phyloP scores from a whole-genome alignment of 1,284 basidiomycete genomes.

The Rhodofomes roseus region DNA sequence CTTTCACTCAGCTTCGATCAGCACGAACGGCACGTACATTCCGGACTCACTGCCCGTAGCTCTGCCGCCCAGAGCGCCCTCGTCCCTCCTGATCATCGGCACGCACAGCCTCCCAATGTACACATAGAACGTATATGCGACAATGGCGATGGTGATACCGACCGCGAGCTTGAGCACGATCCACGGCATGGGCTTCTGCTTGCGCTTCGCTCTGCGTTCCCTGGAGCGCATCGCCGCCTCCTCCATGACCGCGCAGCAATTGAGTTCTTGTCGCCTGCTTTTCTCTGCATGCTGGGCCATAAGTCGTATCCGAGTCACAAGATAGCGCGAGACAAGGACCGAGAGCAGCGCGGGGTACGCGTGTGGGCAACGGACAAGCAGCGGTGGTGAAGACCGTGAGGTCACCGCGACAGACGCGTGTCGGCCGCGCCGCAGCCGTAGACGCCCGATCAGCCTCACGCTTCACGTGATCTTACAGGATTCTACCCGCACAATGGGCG shows the following conservation, averaged over 20 bases:
- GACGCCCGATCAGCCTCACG: not conserved
- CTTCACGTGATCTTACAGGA: not conserved
- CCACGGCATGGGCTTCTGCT: constrained; percentile 55
- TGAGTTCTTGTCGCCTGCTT: constrained; percentile 10
- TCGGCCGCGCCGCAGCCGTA: not conserved
- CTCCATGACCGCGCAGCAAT: constrained; percentile 33
- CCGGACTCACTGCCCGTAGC: constrained; percentile 55
- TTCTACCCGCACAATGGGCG: not conserved
- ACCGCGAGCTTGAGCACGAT: constrained; percentile 57
- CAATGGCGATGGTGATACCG: constrained; percentile 46
- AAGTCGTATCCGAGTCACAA: not conserved
- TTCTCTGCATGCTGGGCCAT: constrained; percentile 14
- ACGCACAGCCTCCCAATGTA: constrained; percentile 65
- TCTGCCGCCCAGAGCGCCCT: constrained; percentile 39
- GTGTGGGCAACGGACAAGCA: not conserved
- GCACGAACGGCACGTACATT: not conserved
- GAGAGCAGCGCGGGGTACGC: not conserved
- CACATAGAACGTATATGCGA: constrained; percentile 66
- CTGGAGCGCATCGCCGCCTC: constrained; percentile 35
- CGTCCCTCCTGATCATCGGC: constrained; percentile 50
- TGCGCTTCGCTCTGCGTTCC: constrained; percentile 34
- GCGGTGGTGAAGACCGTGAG: not conserved
- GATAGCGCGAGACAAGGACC: not conserved
- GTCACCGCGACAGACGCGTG: not conserved
- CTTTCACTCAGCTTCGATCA: not conserved